Conservation (phyloP, 2,329 filamentous ascomycete genomes). For the Neurospora sp. region DNA sequence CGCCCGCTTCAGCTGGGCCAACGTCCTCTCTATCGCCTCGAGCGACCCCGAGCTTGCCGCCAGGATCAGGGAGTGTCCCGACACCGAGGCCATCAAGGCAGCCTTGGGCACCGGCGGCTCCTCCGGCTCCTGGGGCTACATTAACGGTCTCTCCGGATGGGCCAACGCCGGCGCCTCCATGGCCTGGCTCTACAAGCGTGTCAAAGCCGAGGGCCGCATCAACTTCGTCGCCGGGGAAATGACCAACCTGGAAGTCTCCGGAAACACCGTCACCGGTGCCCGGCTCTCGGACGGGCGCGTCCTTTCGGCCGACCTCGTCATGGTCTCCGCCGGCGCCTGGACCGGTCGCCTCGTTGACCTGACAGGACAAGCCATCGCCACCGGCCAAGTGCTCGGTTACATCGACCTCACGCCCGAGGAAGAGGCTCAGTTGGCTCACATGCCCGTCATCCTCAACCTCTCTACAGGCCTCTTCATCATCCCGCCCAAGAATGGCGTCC, state of each 20-base stretch:
- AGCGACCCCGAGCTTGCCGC: constrained; percentile 25
- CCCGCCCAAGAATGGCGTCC: constrained; percentile 49
- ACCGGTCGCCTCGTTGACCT: constrained; percentile 69
- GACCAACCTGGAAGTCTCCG: constrained; percentile 28
- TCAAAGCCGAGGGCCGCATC: constrained; percentile 46
- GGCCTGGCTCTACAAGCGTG: constrained; percentile 48
- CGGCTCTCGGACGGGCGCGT: constrained; percentile 26
- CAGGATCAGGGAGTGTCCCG: constrained; percentile 36
- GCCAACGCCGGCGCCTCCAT: constrained; percentile 66
- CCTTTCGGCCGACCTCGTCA: constrained; percentile 50
- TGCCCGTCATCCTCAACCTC: constrained; percentile 67
- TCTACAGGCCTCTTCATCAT: constrained; percentile 66
- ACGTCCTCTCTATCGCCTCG: constrained; percentile 44
- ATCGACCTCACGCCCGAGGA: constrained; percentile 64
- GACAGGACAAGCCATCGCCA: constrained; percentile 65
- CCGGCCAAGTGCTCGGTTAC: constrained; percentile 74
- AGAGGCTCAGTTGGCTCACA: constrained; percentile 50
- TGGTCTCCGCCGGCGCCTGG: constrained; percentile 85
- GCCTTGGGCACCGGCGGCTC: constrained; percentile 38
- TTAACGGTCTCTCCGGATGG: constrained; percentile 71
- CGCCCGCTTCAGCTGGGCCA: constrained; percentile 49
- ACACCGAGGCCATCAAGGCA: constrained; percentile 32
- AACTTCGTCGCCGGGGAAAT: constrained; percentile 43
- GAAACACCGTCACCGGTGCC: constrained; percentile 44
- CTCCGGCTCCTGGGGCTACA: constrained; percentile 59